These are phyloP conservation scores for Phalaenopsis hybrid DNA, from an alignment of 116 monocot genomes.

Conservation along the genomic window DNA sequence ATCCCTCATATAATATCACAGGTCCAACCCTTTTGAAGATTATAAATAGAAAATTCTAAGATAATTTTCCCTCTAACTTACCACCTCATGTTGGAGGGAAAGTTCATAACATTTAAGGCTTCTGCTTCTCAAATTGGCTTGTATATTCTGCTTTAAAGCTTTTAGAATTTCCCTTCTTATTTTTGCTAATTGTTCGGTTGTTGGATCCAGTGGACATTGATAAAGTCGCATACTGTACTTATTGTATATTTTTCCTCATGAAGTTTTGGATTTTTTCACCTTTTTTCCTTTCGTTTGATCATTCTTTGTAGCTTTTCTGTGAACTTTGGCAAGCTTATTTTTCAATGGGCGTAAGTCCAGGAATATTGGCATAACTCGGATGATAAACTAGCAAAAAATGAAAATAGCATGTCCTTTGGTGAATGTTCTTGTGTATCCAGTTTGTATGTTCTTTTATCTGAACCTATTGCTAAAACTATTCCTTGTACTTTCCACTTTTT, in stretches of 20 bases:
- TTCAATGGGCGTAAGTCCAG: background rate
- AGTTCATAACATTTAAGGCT: background rate
- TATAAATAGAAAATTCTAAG: background rate
- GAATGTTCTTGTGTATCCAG: no score
- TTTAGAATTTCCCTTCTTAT: background rate
- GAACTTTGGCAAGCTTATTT: background rate
- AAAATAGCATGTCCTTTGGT: background rate
- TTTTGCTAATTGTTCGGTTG: background rate
- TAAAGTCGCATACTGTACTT: background rate
- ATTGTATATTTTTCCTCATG: background rate
- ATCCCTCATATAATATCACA: background rate
- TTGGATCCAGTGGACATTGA: background rate
- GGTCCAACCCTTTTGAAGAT: background rate
- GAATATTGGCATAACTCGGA: background rate
- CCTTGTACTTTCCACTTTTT: background rate
- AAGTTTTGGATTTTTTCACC: no score
- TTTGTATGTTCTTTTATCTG: background rate
- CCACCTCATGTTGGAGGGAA: background rate
- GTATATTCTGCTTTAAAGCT: background rate
- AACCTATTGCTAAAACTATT: background rate
- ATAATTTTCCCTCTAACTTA: background rate
- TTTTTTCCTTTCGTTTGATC: background rate
- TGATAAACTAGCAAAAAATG: background rate
- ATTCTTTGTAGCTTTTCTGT: background rate
- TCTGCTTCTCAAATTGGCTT: slow-evolving; percentile 5